These are phyloP conservation scores for Scleromitrula shiraiana DNA, from an alignment of 2,329 filamentous ascomycete genomes.

Conservation along the genomic window DNA sequence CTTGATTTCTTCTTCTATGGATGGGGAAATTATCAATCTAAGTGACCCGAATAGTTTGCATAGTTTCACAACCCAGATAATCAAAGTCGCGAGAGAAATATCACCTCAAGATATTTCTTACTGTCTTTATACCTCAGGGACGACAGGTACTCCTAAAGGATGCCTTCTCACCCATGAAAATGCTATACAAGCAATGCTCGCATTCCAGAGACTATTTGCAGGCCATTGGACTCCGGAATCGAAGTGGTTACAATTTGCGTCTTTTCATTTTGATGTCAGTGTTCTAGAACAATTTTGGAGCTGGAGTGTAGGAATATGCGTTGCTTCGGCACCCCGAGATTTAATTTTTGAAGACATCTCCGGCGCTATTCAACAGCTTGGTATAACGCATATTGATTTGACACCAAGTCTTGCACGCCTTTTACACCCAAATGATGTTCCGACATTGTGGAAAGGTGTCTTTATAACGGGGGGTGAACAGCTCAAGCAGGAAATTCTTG, in stretches of 20 bases:
- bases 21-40: conserved; percentile 19
- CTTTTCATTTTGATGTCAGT: conserved; percentile 90
- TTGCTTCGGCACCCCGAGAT: conserved; percentile 76
- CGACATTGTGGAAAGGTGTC: conserved; percentile 69
- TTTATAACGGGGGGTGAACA: conserved; percentile 92
- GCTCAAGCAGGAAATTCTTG: conserved; percentile 80
- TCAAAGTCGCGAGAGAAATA: conserved; percentile 18
- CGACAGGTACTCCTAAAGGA: conserved; percentile 33
- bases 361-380: conserved; percentile 59
- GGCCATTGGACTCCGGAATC: conserved; percentile 67
- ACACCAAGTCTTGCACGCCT: conserved; percentile 81
- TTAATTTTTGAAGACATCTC: conserved; percentile 78
- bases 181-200: conserved; percentile 79
- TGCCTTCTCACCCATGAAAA: conserved; percentile 87
- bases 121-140: conserved; percentile 33
- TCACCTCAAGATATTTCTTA: conserved; percentile 26
- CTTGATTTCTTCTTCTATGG: conserved; percentile 26
- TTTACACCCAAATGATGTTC: conserved; percentile 71
- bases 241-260: conserved; percentile 86
- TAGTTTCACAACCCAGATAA: conserved; percentile 18
- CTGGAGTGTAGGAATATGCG: conserved; percentile 81
- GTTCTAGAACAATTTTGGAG: conserved; percentile 94
- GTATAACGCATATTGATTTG: conserved; percentile 84
- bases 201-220: conserved; percentile 71
- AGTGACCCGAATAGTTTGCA: conserved; percentile 20